These are phyloP conservation scores for Lactuca sativa DNA, from an alignment of 129 eudicot species.

Conservation along the genomic window DNA sequence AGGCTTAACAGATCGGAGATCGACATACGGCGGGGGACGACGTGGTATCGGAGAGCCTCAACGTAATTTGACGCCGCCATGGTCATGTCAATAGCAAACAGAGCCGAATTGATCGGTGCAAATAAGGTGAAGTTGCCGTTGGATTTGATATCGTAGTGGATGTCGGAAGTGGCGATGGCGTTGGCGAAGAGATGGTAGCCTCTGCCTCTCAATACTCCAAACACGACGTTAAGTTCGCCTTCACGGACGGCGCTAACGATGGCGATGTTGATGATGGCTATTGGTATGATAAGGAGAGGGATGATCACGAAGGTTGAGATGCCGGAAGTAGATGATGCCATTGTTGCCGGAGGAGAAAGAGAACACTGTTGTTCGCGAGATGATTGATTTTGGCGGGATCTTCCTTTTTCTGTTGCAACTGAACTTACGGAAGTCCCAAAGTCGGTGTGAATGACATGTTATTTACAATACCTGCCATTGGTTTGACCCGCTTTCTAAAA, in stretches of 20 bases:
- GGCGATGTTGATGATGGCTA: constrained; percentile 30
- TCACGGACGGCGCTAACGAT: constrained; percentile 31
- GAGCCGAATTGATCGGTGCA: constrained; percentile 56
- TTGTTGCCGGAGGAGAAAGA: constrained; percentile 25
- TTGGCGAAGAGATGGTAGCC: constrained; percentile 64
- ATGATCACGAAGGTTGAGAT: constrained; percentile 6
- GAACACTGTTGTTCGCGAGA: not conserved
- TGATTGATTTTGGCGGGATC: constrained; percentile 26
- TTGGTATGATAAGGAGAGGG: constrained; percentile 27
- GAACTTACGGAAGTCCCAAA: constrained; percentile 3
- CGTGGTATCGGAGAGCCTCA: constrained; percentile 49
- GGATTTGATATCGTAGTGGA: constrained; percentile 43
- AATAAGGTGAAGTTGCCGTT: constrained; percentile 50
- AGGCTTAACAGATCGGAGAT: constrained; percentile 34
- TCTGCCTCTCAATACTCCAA: constrained; percentile 40
- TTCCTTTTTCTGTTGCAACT: constrained; percentile 19
- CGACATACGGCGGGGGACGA: constrained; percentile 46
- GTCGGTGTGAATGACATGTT: not conserved
- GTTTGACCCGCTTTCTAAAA: constrained; percentile 16
- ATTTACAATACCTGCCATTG: not conserved
- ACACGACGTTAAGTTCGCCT: constrained; percentile 37
- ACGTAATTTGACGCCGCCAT: constrained; percentile 50
- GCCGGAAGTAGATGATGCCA: constrained; percentile 35
- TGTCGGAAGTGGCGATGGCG: constrained; percentile 60
- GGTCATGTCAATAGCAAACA: constrained; percentile 54